phyloP scores from a whole-genome alignment of 2,329 filamentous ascomycete species.

The Colletotrichum sp. region DNA sequence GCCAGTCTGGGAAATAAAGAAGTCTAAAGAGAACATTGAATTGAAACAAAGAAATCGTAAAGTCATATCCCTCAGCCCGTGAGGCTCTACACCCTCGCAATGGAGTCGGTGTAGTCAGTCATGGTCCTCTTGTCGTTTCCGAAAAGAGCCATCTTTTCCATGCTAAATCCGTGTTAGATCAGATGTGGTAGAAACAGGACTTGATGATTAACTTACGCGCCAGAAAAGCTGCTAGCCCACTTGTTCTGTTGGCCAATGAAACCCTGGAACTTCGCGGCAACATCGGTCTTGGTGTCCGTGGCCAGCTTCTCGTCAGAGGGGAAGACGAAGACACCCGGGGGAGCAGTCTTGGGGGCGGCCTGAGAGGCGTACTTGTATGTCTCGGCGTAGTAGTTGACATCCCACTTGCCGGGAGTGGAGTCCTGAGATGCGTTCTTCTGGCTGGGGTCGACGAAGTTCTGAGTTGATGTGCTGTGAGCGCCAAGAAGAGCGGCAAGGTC shows the following conservation, averaged over 20 bases:
- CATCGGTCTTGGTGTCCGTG: constrained; percentile 32
- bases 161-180: constrained; percentile 25
- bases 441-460: constrained; percentile 45
- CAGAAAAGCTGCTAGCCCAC: neutral
- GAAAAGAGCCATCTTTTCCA: constrained; percentile 53
- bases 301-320: constrained; percentile 44
- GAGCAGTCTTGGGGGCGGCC: constrained; percentile 22
- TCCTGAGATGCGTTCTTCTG: constrained; percentile 54
- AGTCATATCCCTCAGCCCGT: neutral
- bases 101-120: constrained; percentile 51
- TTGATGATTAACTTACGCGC: constrained; percentile 32
- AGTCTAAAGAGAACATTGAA: neutral
- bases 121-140: constrained; percentile 60
- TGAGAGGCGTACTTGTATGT: constrained; percentile 36
- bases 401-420: constrained; percentile 57
- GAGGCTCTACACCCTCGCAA: neutral
- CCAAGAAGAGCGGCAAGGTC: constrained; percentile 59
- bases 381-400: constrained; percentile 54
- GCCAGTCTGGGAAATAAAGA: neutral
- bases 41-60: neutral
- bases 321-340: constrained; percentile 44
- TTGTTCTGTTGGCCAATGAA: constrained; percentile 43
- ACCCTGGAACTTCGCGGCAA: constrained; percentile 35
- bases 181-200: constrained; percentile 49
- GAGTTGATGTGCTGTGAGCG: constrained; percentile 56